Base-by-base conservation (phyloP, 495 filamentous ascomycete species). In the Penicillium canariense region DNA sequence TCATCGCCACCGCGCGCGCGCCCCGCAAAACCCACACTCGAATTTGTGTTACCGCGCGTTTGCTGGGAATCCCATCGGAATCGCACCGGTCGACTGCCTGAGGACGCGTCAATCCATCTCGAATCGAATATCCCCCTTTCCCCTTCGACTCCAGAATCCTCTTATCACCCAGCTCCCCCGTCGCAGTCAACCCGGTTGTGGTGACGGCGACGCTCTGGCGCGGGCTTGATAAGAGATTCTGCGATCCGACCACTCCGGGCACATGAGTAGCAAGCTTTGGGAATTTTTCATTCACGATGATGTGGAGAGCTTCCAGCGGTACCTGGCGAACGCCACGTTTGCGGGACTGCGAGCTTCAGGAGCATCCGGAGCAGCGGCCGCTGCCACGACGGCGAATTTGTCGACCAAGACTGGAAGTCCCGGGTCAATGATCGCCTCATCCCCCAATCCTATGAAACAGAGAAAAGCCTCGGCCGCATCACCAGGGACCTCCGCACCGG, bases 251-350 rank as follows among this genome's bases (percentile, higher is more conserved):
- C 65, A 68, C 55, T 62, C 63, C 66, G 73, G 75, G 80, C 87
- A 86, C 85, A 98, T 97, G 95, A 96, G 88, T 82, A 87, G 87
- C 76, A 84, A 88, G 78, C 84, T 98, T 68, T 97, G 94, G 93
- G 89, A 90, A 77, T 90, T 81, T 71, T 98, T 91, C 69, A 86
- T 93, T 74, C 87, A 96, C 81, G 88, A 96, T 85, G 90, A 98
- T 78, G 87, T 93, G 79, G 90, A 93, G 63, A 84, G 74, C 66
- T 97, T 98, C 77, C 84, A 86, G 76, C 85, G 85, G 71, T 80
- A 91, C 61, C 81, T 97, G 76, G 83, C 84, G 61, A 82, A 81
- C 62, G 81, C 84, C 68, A 73, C 77, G 43, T 65, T 70, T 52
- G 68, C 67, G 42, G 64, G 70, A 34, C 71, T 66, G 61, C 69